Base-by-base conservation (phyloP, 1,284 basidiomycete species). In the Anthracocystis panici-leucophaei region DNA sequence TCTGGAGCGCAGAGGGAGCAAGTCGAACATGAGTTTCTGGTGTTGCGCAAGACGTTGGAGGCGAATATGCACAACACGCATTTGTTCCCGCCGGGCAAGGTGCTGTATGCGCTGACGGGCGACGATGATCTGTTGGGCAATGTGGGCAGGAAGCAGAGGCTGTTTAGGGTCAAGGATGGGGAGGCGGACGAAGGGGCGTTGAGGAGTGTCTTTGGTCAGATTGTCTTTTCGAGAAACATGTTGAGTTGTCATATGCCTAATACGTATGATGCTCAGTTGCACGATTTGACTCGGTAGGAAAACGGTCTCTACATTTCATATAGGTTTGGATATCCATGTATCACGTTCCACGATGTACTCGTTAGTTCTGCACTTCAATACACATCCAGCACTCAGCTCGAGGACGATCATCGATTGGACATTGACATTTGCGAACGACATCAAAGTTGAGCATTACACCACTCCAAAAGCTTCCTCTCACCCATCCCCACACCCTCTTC, bases 161-260 rank as follows among this genome's bases (percentile, higher is more conserved):
- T 73, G 31, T 78, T 82, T 23, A 56, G 57, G 25, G 59, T 72
- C 20, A 66, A 70, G 9, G 48, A 66, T 12, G 49, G 57, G 2
- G 45, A 66, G 12, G 49, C 55, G 4, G 53, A 64, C 8, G 53
- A 45, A 9, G 68, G 51, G 9, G 60, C 65, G 35, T 40, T 70
- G 27, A 65, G 67, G n/a, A 75, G 89, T 72, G 91, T 92, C 44
- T 94, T 93, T 82, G 89, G 88, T 21, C 92, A 94, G 85, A 90
- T 94, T 59, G 89, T 93, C 10, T 93, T 93, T 84, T 90, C 91
- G 27, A 88, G 88, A 79, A 91, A 92, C 80, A 93, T 94, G 92
- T 87, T 94, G 62, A 91, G 89, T 70, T 88, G 90, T 5, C 90
- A 92, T 77, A 86, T 91, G 84, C 90, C 91, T 21, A 89, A 91